Conservation (phyloP, 2,329 filamentous ascomycete species). For the Zymoseptoria crescenta region DNA sequence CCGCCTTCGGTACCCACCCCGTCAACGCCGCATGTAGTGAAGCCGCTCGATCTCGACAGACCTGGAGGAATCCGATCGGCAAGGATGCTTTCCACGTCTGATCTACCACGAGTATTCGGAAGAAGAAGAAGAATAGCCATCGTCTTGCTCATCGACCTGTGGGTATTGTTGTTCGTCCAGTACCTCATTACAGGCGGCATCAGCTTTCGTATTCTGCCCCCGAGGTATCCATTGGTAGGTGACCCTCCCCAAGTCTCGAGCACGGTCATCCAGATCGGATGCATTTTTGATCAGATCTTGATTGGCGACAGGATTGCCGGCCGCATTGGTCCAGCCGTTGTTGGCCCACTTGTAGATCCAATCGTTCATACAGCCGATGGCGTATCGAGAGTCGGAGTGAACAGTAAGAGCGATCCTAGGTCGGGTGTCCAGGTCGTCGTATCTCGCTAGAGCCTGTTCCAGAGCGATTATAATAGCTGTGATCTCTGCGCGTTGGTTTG, state of each 20-base stretch:
- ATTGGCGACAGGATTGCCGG: conserved; percentile 4
- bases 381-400: conserved; percentile 8
- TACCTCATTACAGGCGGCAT: background rate
- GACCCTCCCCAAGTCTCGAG: conserved; percentile 2
- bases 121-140: too few relatives aligned
- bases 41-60: too few relatives aligned
- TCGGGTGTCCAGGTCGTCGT: background rate
- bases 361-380: conserved; percentile 6
- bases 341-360: conserved; percentile 7
- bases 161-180: background rate
- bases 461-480: conserved; percentile 8
- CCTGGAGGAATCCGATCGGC: too few relatives aligned
- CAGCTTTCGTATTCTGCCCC: conserved; percentile 1
- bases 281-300: conserved; percentile 6
- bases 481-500: conserved; percentile 11
- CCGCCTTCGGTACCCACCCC: too few relatives aligned
- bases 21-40: too few relatives aligned
- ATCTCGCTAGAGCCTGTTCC: background rate
- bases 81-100: too few relatives aligned
- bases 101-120: too few relatives aligned
- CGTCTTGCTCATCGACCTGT: too few relatives aligned
- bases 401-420: conserved; percentile 2
- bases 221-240: conserved; percentile 7
- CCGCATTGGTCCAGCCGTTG: conserved; percentile 6
- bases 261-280: background rate